phyloP scores from a whole-genome alignment of 148 eudicot genomes.

The Chenopodium suecicum region DNA sequence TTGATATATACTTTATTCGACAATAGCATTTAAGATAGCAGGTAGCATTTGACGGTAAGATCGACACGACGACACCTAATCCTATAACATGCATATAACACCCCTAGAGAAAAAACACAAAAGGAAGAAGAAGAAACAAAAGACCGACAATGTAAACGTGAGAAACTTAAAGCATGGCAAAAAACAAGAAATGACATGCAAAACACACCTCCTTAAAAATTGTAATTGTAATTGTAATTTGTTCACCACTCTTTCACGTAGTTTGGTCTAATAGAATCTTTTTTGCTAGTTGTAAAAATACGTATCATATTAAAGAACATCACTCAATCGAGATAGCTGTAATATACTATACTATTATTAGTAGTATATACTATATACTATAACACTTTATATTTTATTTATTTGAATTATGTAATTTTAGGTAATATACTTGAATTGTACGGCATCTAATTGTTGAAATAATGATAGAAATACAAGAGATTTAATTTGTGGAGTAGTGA shows the following conservation, averaged over 20 bases:
- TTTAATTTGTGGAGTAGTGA: too few species aligned
- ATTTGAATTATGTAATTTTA: background rate
- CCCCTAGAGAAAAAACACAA: too few species aligned
- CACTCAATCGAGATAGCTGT: background rate
- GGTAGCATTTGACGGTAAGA: too few species aligned
- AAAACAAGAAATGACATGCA: conserved; percentile 12
- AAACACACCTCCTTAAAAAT: conserved; percentile 3
- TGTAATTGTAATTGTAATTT: background rate
- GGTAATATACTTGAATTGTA: background rate
- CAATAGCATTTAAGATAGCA: too few species aligned
- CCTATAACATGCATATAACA: background rate
- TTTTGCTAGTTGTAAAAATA: conserved; percentile 6
- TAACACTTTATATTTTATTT: too few species aligned
- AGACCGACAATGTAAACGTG: conserved; percentile 2
- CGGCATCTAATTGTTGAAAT: background rate
- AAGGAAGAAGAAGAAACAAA: background rate
- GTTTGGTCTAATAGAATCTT: conserved; percentile 20
- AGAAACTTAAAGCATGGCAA: conserved; percentile 13
- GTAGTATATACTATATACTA: too few species aligned
- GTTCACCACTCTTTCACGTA: conserved; percentile 18
- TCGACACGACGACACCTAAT: background rate
- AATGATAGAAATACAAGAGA: background rate
- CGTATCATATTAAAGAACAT: background rate
- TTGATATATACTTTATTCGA: too few species aligned
- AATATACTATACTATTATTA: background rate